Conservation (phyloP, 1,284 basidiomycete genomes). For the Cryptococcus sp. region DNA sequence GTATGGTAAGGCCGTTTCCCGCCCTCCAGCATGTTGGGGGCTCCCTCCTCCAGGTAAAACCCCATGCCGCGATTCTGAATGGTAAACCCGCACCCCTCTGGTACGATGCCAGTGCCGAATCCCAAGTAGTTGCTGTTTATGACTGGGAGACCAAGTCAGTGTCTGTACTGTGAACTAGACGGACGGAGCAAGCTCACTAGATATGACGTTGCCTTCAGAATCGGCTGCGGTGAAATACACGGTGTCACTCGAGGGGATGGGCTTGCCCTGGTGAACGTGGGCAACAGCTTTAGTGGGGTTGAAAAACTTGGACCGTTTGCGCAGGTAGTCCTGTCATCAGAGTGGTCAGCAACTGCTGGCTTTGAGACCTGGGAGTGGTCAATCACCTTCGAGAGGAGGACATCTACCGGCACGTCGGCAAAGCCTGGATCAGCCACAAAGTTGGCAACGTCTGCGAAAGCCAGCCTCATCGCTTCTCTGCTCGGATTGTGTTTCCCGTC, state of each 20-base stretch:
- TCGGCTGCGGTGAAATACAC: slow-evolving; percentile 85
- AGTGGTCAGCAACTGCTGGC: not conserved
- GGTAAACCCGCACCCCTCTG: slow-evolving; percentile 86
- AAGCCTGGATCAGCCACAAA: slow-evolving; percentile 81
- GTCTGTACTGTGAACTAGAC: not conserved
- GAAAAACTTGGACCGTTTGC: slow-evolving; percentile 70
- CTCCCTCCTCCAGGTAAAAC: slow-evolving; percentile 70
- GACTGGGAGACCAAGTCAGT: slow-evolving; percentile 3
- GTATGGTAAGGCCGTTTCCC: slow-evolving; percentile 89
- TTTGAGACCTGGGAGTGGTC: not conserved
- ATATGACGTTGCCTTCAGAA: slow-evolving; percentile 84
- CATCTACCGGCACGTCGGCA: slow-evolving; percentile 64
- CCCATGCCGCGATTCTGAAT: slow-evolving; percentile 87
- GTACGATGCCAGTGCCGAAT: slow-evolving; percentile 62
- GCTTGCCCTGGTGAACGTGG: slow-evolving; percentile 59
- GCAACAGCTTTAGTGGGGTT: slow-evolving; percentile 61
- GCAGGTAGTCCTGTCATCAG: slow-evolving; percentile 66
- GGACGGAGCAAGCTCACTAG: slow-evolving; percentile 15
- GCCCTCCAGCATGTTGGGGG: slow-evolving; percentile 73
- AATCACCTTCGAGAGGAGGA: slow-evolving; percentile 69
- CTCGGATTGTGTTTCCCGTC: not conserved
- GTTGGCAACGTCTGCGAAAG: slow-evolving; percentile 39
- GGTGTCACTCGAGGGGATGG: slow-evolving; percentile 68
- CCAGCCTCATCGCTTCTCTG: slow-evolving; percentile 20
- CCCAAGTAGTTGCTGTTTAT: slow-evolving; percentile 64